A percentile compares a stretch with the other conserved stretches of the same genome.
These are phyloP conservation scores for Syncephalastrum contaminatum DNA, from an alignment of 371 early-diverging fungal species.

Conservation along the genomic window DNA sequence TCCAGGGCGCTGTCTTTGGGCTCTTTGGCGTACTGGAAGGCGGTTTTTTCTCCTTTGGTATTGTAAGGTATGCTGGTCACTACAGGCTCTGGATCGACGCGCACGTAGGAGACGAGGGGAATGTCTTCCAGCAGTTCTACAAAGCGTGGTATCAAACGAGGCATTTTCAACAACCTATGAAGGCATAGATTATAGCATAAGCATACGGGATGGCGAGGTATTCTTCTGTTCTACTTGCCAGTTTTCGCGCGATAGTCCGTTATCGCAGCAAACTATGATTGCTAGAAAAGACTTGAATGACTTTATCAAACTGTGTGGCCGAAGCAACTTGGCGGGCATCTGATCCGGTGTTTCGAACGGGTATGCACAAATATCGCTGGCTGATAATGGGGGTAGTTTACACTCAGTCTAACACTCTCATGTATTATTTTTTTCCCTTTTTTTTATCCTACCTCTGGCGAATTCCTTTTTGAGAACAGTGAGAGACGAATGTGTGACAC, in stretches of 20 bases:
- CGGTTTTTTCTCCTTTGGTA: conserved; percentile 19
- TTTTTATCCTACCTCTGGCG: conserved; percentile 26
- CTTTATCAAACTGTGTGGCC: conserved; percentile 16
- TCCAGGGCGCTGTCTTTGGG: conserved; percentile 2
- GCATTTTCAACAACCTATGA: conserved; percentile 36
- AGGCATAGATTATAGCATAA: neutral
- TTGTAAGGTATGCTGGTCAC: conserved; percentile 7
- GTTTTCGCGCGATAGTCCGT: conserved; percentile 20
- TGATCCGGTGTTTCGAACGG: neutral
- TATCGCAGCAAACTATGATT: conserved; percentile 19
- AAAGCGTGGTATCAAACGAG: conserved; percentile 25
- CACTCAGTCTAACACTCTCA: conserved; percentile 2
- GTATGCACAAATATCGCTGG: neutral
- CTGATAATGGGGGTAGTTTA: neutral
- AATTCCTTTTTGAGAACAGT: conserved; percentile 29
- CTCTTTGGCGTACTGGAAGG: conserved; percentile 15
- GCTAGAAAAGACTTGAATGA: conserved; percentile 22
- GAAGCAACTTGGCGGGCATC: conserved; percentile 21
- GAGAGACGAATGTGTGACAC: conserved; percentile 30
- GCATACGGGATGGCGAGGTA: too few species aligned
- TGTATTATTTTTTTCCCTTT: neutral
- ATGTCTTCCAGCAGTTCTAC: conserved; percentile 22
- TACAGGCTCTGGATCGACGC: too few species aligned
- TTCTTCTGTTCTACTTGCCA: conserved; percentile 19
- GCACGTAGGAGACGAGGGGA: neutral